Conservation (phyloP, 2,329 filamentous ascomycete species). For the Fusarium sp. region DNA sequence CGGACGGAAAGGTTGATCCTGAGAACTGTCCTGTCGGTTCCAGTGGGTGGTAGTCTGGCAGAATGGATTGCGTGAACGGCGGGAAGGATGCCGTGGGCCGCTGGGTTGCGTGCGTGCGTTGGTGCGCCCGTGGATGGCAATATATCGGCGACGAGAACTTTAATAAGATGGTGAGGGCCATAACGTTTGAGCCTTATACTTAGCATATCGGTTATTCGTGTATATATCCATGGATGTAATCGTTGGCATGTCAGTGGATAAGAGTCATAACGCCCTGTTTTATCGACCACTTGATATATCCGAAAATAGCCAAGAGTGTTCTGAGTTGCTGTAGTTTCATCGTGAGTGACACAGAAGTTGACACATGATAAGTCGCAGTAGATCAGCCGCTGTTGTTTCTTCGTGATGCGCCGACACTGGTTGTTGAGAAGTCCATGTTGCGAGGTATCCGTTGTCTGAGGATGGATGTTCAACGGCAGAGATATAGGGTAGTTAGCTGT, state of each 20-base stretch:
- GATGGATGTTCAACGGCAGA: not conserved
- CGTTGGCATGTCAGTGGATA: not conserved
- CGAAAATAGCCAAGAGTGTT: not conserved
- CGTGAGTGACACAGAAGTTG: not conserved
- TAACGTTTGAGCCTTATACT: not conserved
- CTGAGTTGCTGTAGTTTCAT: not conserved
- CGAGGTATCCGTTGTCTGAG: not conserved
- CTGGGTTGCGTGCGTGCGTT: not conserved
- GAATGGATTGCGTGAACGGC: slow-evolving; percentile 4
- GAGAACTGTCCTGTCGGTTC: slow-evolving; percentile 9
- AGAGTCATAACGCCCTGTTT: not conserved
- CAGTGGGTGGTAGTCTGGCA: not conserved
- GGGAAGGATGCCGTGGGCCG: slow-evolving; percentile 23
- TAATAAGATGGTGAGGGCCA: not conserved
- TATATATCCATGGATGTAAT: not conserved
- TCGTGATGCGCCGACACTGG: not conserved
- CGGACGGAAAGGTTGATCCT: slow-evolving; percentile 15
- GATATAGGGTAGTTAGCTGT: not conserved
- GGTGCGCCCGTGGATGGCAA: not conserved
- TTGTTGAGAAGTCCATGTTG: not conserved
- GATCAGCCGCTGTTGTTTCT: not conserved
- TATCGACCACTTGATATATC: not conserved
- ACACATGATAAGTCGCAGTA: not conserved
- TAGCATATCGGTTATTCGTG: not conserved
- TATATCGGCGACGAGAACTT: slow-evolving; percentile 18